Percentiles rank a stretch among this genome's conserved stretches.
Evolutionary conservation across 1,139 yeast species (phyloP).

Genomic region (Yamadazyma taylorii): DNA sequence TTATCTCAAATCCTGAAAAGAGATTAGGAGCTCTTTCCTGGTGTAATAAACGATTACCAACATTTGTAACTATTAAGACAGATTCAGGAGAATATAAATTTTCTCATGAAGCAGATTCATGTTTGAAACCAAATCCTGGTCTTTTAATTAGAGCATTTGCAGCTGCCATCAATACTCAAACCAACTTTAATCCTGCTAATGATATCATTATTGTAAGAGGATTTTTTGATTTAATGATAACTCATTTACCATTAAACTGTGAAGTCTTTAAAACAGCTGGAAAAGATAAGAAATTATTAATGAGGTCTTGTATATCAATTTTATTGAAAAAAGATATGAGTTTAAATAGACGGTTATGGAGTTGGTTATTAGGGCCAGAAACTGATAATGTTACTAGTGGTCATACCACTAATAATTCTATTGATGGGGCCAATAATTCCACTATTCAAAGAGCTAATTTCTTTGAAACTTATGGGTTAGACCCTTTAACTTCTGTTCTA

Average conservation of each 20-base stretch:
- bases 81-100: slow-evolving; percentile 20
- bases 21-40: slow-evolving; percentile 82
- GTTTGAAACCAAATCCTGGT: slow-evolving; percentile 77
- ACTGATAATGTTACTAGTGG: slow-evolving; percentile 13
- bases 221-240: slow-evolving; percentile 74
- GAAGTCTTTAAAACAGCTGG: slow-evolving; percentile 53
- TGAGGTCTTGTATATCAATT: slow-evolving; percentile 64
- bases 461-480: slow-evolving; percentile 57
- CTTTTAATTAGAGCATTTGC: slow-evolving; percentile 72
- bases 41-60: slow-evolving; percentile 68
- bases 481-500: slow-evolving; percentile 52
- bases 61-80: slow-evolving; percentile 28
- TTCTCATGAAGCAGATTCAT: slow-evolving; percentile 57
- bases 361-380: slow-evolving; percentile 84
- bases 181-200: slow-evolving; percentile 31
- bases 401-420: not conserved
- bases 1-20: slow-evolving; percentile 76
- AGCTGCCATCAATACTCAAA: slow-evolving; percentile 59
- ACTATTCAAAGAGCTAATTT: slow-evolving; percentile 38
- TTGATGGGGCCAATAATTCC: not conserved
- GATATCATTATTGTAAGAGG: slow-evolving; percentile 83
- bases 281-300: slow-evolving; percentile 56
- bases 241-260: slow-evolving; percentile 65
- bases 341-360: slow-evolving; percentile 87
- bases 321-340: slow-evolving; percentile 89